Evolutionary conservation across 2,329 filamentous ascomycete genomes (phyloP).

Genomic region (Botrytis aclada): DNA sequence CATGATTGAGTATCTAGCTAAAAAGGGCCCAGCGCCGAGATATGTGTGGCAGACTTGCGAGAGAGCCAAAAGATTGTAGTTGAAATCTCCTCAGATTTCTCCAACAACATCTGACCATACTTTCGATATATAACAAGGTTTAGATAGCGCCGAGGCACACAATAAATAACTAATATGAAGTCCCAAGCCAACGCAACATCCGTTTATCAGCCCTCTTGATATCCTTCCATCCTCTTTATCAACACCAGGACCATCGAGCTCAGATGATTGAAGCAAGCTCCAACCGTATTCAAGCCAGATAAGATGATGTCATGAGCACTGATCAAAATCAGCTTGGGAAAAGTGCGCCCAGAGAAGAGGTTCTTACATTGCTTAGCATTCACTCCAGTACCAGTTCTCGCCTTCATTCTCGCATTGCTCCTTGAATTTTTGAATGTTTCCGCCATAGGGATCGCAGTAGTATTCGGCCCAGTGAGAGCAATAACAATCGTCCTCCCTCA

Average conservation of each 20-base stretch:
- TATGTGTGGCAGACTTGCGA: not conserved
- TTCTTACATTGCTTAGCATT: not conserved
- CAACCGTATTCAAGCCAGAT: too few relatives aligned
- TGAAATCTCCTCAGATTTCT: not conserved
- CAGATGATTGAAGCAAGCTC: too few relatives aligned
- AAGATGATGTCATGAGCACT: not conserved
- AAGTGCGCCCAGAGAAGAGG: fast-evolving
- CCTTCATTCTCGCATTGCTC: not conserved
- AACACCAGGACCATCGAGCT: too few relatives aligned
- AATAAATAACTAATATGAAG: too few relatives aligned
- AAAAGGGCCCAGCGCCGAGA: too few relatives aligned
- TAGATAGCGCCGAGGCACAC: too few relatives aligned
- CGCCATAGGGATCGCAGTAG: not conserved
- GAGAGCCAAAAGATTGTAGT: not conserved
- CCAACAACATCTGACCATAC: not conserved
- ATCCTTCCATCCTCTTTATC: not conserved
- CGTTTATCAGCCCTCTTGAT: not conserved
- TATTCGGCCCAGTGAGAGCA: not conserved
- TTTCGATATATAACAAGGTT: not conserved
- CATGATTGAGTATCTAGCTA: not conserved
- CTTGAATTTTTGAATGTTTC: not conserved
- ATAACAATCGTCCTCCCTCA: slow-evolving; percentile 1
- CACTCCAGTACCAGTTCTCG: not conserved
- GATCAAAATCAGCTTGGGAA: not conserved
- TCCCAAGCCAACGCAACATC: not conserved